Base-by-base conservation (phyloP, 2,329 filamentous ascomycete species). In the Phaeophleospora eucalypticola region DNA sequence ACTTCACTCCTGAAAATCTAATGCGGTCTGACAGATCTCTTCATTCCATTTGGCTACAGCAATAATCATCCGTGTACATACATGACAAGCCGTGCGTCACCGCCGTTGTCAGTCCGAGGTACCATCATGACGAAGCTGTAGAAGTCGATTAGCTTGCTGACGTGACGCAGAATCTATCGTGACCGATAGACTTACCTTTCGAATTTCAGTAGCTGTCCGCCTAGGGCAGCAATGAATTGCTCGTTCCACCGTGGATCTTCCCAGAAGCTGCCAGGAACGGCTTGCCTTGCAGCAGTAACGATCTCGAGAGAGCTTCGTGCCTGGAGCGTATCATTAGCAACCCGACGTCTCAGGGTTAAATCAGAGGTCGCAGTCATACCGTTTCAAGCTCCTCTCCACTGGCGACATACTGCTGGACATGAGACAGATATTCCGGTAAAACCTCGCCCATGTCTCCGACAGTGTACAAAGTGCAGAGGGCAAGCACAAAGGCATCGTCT, bases 401-500 rank as follows among this genome's bases (percentile, higher is more conserved):
- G 16, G 18, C 10, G 24, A 29, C 24, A 29, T 29, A 40, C 17
- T 38, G 32, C 7, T 20, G 16, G 2, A 38, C 34, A 8, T 41
- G 33, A 14, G 20, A 20, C 19, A 47, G 34, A 34, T 47, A 47
- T 17, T 47, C 45, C 2, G 45, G 45, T 16, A 36, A 20, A 21
- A 18, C 18, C 9, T 29, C 36, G 19, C 27, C 18, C 21, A 47
- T 42, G 16, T 33, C 45, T 33, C 45, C 37, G 39, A 18, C 20
- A 14, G 39, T 42, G 34, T 38, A 47, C 24, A 47, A 18, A 34
- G 43, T 63, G 47, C 62, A 65, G 8, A 68, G 53, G 6, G 63
- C 52, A 20, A 68, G 46, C 1, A 66, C 64, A 45, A 65, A 64
- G 12, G 65, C 53, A 36, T 67, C 63, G 24, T 68, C 64, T 44